Conservation (phyloP, 352 stramenopile genomes). For the Phytophthora aleatoria region DNA sequence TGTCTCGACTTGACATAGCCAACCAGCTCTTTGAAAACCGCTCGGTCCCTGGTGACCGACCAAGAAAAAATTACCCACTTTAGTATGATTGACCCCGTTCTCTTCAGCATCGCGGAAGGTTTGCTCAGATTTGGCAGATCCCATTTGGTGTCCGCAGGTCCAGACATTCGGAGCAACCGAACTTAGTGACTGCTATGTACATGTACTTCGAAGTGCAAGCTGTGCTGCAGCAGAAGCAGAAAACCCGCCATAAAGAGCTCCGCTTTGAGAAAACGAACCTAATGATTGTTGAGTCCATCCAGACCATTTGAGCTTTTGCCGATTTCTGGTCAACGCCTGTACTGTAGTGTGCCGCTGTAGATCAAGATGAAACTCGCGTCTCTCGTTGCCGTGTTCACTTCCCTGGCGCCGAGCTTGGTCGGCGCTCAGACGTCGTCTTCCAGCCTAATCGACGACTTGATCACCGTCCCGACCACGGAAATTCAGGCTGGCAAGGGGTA, state of each 20-base stretch:
- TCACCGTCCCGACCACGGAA: conserved; percentile 26
- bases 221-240: background rate
- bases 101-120: conserved; percentile 24
- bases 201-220: background rate
- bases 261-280: conserved; percentile 17
- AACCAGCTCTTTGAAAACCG: background rate
- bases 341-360: background rate
- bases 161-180: conserved; percentile 29
- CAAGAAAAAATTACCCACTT: conserved; percentile 6
- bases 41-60: background rate
- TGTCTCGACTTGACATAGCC: background rate
- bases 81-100: background rate
- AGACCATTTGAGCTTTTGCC: conserved; percentile 37
- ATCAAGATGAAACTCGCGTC: conserved; percentile 27
- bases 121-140: conserved; percentile 37
- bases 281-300: conserved; percentile 17
- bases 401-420: conserved; percentile 5
- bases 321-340: background rate
- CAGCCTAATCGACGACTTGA: conserved; percentile 15
- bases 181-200: conserved; percentile 20
- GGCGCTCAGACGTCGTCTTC: conserved; percentile 14
- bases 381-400: conserved; percentile 12
- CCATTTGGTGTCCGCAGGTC: conserved; percentile 14
- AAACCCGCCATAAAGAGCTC: background rate
- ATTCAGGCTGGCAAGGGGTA: conserved; percentile 48